phyloP scores from a whole-genome alignment of 2,329 filamentous ascomycete genomes.

The Mycosphaerella sp. region DNA sequence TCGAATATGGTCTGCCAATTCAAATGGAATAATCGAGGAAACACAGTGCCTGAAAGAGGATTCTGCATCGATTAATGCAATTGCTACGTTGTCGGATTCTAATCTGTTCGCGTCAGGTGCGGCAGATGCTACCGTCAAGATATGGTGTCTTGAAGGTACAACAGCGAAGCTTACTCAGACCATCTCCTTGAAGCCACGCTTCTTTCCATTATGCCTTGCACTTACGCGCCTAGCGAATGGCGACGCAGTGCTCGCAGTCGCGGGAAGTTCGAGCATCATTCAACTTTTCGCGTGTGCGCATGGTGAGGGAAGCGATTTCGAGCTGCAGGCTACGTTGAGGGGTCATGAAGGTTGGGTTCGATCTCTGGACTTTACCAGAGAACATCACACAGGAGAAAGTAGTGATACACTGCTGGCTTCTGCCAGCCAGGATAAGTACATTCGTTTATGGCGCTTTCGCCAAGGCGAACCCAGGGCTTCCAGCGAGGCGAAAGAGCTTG shows the following conservation, averaged over 20 bases:
- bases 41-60: slow-evolving; percentile 57
- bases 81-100: slow-evolving; percentile 43
- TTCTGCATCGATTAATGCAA: slow-evolving; percentile 64
- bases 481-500: slow-evolving; percentile 6
- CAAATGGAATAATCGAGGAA: slow-evolving; percentile 36
- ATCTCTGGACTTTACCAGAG: slow-evolving; percentile 69
- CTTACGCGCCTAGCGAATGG: slow-evolving; percentile 53
- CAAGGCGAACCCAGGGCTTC: slow-evolving; percentile 36
- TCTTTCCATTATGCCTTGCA: slow-evolving; percentile 74
- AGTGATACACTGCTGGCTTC: slow-evolving; percentile 79
- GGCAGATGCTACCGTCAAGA: slow-evolving; percentile 56
- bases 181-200: slow-evolving; percentile 67
- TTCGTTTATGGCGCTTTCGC: slow-evolving; percentile 85
- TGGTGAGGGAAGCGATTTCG: slow-evolving; percentile 49
- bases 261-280: slow-evolving; percentile 74
- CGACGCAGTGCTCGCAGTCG: slow-evolving; percentile 61
- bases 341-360: slow-evolving; percentile 96
- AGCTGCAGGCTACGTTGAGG: slow-evolving; percentile 66
- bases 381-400: slow-evolving; percentile 48
- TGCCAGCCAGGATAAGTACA: slow-evolving; percentile 95
- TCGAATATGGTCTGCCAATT: slow-evolving; percentile 51
- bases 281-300: slow-evolving; percentile 66
- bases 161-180: slow-evolving; percentile 56
- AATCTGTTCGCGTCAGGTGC: slow-evolving; percentile 53
- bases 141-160: slow-evolving; percentile 57